Evolutionary conservation across 805 yeast species (phyloP), one percentile per base, ranked within the genome.

Genomic region (Lipomyces oligophaga): DNA sequence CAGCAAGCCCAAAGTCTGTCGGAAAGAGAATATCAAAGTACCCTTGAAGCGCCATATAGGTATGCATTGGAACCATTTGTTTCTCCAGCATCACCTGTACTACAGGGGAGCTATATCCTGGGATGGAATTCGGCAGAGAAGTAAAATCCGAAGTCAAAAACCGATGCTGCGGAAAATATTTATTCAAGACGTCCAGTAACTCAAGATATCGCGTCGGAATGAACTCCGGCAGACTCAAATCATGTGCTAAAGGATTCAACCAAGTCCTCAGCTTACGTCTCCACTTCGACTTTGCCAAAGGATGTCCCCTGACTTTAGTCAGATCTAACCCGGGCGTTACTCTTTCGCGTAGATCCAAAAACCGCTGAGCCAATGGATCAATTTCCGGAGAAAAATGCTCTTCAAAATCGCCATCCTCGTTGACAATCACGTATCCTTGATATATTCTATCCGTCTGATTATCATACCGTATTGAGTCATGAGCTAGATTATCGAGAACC

Each of bases 1-100:
- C 71, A 3, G 80, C 78, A 6, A 79, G 67, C 5, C 67, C 66
- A 63, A 86, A 87, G 59, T 86, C 83, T 0, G 95, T 86, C 7
- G 94, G 85, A 60, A 86, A 86, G 82, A 85, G 79, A 41, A 86
- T 85, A 63, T 86, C 95, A 62, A 85, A 86, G 60, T 75, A 83
- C 0, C 95, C 96, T 61, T 85, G 95, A 32, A 51, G 31, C 5
- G 77, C 82, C 89, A 86, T 81, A 63, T 80, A 85, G 0, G 89
- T 79, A 31, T 79, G 73, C 0, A 81, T 77, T 18, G 84, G 80
- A 3, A 85, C 74, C 81, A 83, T 82, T 46, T 72, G 70, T 53
- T 81, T 79, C 42, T 79, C 71, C 48, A 83, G 68, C 59, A 83
- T 75, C 0, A 94, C 85, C 61, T 85, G 94, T 0, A 85, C 93